Base-by-base conservation (phyloP, 1,139 yeast genomes). In the Suhomyces coccinellae region DNA sequence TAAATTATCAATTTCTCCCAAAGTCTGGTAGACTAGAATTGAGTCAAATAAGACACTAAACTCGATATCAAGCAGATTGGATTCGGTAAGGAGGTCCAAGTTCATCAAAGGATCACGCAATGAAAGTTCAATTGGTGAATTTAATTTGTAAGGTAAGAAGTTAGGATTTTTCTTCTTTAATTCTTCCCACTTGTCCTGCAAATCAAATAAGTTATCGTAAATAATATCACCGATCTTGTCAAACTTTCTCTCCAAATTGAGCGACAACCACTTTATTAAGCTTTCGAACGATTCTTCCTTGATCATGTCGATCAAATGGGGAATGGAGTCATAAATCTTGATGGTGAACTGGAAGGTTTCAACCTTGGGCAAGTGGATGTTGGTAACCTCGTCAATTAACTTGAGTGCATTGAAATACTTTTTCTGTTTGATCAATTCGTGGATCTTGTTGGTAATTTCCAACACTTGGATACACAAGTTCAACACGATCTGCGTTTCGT, bases 381-480 rank as follows among this genome's bases (percentile, higher is more conserved):
- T 80, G 1, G 74, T 67, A 53, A 93, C 70, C 57, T 85, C 95
- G 50, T 89, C 93, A 46, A 90, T 70, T 52, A 87, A 80, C 60
- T 89, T 89, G 54, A 93, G 77, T 0, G 98, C 97, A 50, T 87
- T 87, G 64, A 89, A 93, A 57, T 88, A 87, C 53, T 85, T 85
- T 55, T 83, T 81, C 51, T 79, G 81, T 50, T 82, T 80, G 52
- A 90, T 85, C 59, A 90, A 71, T 41, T 87, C 95, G 60, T 89
- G 90, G 44, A 90, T 88, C 57, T 84, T 86, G 63, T 90, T 91
- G 22, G 96, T 87, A 55, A 86, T 77, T 59, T 91, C 96, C 49
- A 93, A 73, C 10, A 91, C 93, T 53, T 86, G 91, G 29, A 91
- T 73, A 56, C 96, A 87, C 47, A 85, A 73, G 48, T 76, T 83